Conservation (phyloP, 345 rosid genomes). For the Clausena lansium region DNA sequence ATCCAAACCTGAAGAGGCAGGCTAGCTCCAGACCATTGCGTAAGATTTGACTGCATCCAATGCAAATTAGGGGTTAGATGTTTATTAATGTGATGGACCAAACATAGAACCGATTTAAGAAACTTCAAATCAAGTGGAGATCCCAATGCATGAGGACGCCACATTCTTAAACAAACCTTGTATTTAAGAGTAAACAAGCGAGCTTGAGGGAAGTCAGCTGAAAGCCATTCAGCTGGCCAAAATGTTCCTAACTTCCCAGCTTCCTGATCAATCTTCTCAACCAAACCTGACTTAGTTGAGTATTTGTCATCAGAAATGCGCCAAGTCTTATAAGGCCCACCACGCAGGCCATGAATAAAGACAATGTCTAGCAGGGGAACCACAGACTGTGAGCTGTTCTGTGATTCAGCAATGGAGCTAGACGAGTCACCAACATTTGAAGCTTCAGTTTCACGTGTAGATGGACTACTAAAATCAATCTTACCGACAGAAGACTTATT, state of each 20-base stretch:
- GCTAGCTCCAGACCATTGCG: slow-evolving; percentile 94
- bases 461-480: slow-evolving; percentile 27
- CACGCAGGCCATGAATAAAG: slow-evolving; percentile 93
- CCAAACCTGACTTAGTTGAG: slow-evolving; percentile 92
- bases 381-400: slow-evolving; percentile 30
- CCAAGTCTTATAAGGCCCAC: slow-evolving; percentile 96
- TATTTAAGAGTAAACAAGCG: slow-evolving; percentile 86
- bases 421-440: slow-evolving; percentile 29
- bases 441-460: slow-evolving; percentile 23
- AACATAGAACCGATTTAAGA: slow-evolving; percentile 10
- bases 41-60: slow-evolving; percentile 82
- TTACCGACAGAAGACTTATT: slow-evolving; percentile 26
- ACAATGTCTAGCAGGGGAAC: slow-evolving; percentile 75
- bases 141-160: background rate
- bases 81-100: slow-evolving; percentile 2
- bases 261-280: slow-evolving; percentile 96
- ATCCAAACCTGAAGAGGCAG: slow-evolving; percentile 87
- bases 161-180: slow-evolving; percentile 60
- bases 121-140: background rate
- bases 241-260: slow-evolving; percentile 96
- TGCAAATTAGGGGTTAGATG: slow-evolving; percentile 1
- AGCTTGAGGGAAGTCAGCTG: slow-evolving; percentile 79
- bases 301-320: slow-evolving; percentile 83
- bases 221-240: slow-evolving; percentile 99
- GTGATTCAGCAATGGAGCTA: slow-evolving; percentile 33